Conservation (phyloP, 192 early-diverging fungal genomes). For the Pilaira anomala region DNA sequence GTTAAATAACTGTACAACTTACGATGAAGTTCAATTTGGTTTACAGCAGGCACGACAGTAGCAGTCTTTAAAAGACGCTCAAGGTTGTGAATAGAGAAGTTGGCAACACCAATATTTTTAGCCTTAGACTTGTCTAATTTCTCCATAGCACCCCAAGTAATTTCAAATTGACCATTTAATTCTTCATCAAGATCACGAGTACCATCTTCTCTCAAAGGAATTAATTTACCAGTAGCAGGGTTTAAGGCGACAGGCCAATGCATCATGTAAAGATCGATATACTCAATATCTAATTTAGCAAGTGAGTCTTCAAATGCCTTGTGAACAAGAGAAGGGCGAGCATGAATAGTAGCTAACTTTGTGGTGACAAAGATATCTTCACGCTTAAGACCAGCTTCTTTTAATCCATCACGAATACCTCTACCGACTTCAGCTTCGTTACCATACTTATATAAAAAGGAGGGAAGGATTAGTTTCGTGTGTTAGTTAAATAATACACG, state of each 20-base stretch:
- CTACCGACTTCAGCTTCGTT: conserved; percentile 82
- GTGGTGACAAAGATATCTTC: conserved; percentile 77
- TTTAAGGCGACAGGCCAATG: conserved; percentile 36
- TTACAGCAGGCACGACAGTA: conserved; percentile 74
- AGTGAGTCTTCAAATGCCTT: conserved; percentile 65
- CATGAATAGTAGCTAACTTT: conserved; percentile 55
- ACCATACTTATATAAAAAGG: conserved; percentile 42
- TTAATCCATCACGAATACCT: conserved; percentile 54
- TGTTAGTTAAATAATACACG: background rate
- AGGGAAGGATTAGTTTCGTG: background rate
- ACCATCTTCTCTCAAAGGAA: conserved; percentile 33
- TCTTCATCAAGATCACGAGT: conserved; percentile 30
- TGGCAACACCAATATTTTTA: conserved; percentile 83
- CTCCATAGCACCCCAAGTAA: conserved; percentile 87
- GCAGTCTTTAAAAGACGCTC: conserved; percentile 62
- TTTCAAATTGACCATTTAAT: conserved; percentile 54
- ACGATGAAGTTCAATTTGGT: conserved; percentile 54
- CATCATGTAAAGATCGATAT: conserved; percentile 78
- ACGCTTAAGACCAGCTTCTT: conserved; percentile 49
- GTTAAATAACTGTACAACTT: background rate
- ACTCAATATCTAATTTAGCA: conserved; percentile 65
- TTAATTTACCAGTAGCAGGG: conserved; percentile 24
- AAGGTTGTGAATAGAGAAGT: conserved; percentile 63
- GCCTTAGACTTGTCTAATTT: conserved; percentile 63
- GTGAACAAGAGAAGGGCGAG: conserved; percentile 56